Base-by-base conservation (phyloP, 1,284 basidiomycete species). In the Afroboletus lepidellus region DNA sequence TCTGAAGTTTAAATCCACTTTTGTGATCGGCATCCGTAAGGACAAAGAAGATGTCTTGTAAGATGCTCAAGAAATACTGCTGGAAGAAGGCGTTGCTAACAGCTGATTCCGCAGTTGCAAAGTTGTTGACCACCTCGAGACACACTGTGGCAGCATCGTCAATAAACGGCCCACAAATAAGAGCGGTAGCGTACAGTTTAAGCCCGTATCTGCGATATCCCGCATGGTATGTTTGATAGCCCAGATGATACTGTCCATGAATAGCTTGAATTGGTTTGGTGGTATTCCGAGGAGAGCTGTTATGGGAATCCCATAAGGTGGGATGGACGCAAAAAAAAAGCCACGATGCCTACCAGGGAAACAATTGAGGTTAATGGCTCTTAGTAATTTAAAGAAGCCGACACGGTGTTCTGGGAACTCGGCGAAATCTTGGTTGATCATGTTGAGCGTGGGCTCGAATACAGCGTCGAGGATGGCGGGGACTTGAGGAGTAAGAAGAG, bases 151-250 rank as follows among this genome's bases (percentile, higher is more conserved):
- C 34, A 49, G 46, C 24, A 9, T 48, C 25, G 20, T 59, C 39
- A 67, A 32, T 25, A 47, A 25, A 13, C 32, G 12, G 24, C 12
- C 39, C 15, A 29, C 20, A 54, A 38, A 51, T 25, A 39, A 34
- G 46, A 55, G 15, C 36, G 37, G 44, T 16, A 32, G 78, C 88
- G 51, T 72, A 94, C 93, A 71, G 69, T 89, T 93, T 57, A 98
- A 71, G 48, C 96, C 96, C 32, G 87, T 92, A 70, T 99, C 97
- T 24, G 95, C 93, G 62, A 99, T 98, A 73, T 99, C 97, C 50
- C 97, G 86, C 93, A 98, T 97, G 16, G 94, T 98, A 76, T 99
- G 97, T 75, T 99, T 99, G 79, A 99, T 97, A 13, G 94, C 96
- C 97, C 97, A 99, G 49, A 98, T 91, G 59, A 98, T 91, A 60